Percentiles rank a stretch among this genome's conserved stretches.
These are phyloP conservation scores for Alopecurus myosuroides DNA, from an alignment of 176 grass and related monocot genomes.

Conservation along the genomic window DNA sequence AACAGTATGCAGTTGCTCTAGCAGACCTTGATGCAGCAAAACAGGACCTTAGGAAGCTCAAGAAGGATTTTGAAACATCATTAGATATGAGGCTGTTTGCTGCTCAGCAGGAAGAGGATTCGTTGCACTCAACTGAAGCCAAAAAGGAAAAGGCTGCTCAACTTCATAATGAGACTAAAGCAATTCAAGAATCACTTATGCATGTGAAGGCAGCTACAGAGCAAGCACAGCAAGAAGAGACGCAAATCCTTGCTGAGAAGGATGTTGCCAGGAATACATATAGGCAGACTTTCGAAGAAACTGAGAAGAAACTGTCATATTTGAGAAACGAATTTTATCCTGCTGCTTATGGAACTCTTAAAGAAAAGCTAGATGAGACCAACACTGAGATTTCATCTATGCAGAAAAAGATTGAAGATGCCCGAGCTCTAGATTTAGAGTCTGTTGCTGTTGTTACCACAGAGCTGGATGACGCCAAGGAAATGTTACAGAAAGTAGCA, in stretches of 20 bases:
- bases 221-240: conserved; percentile 79
- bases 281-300: conserved; percentile 75
- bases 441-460: conserved; percentile 56
- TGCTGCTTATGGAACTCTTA: conserved; percentile 52
- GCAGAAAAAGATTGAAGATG: conserved; percentile 80
- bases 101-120: conserved; percentile 72
- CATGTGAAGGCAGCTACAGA: conserved; percentile 77
- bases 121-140: conserved; percentile 53
- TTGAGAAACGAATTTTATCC: conserved; percentile 81
- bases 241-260: conserved; percentile 71
- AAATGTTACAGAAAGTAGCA: conserved; percentile 70
- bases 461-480: conserved; percentile 87
- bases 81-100: conserved; percentile 77
- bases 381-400: conserved; percentile 66
- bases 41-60: conserved; percentile 85
- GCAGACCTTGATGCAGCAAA: conserved; percentile 73
- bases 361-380: conserved; percentile 58
- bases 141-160: conserved; percentile 68
- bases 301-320: conserved; percentile 59
- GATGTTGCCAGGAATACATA: conserved; percentile 58
- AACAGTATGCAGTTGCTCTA: conserved; percentile 5
- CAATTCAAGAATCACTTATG: conserved; percentile 61
- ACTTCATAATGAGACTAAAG: conserved; percentile 62
- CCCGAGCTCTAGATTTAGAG: conserved; percentile 55
- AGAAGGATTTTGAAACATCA: conserved; percentile 90